Evolutionary conservation across 83 land plant species (phyloP), one percentile per base, ranked within the genome.

Genomic region (Thuja plicata): DNA sequence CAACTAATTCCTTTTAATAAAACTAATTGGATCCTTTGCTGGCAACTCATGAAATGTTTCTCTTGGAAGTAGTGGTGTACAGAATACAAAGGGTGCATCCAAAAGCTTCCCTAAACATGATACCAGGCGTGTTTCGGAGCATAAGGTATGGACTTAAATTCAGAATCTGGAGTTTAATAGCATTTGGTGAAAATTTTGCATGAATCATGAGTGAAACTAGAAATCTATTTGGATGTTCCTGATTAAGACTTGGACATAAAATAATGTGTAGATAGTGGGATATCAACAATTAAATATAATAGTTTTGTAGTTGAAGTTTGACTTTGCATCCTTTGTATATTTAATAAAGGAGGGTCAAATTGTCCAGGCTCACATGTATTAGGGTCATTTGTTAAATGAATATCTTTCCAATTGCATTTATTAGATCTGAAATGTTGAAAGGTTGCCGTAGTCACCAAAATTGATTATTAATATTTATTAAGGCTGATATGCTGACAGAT

Each of bases 121-220:
- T 62, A 95, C 97, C 1, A 91, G 96, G 62, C 97, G 96, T 91
- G 91, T 97, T 91, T 97, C 99, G 16, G 99, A 97, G 92, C 99
- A 97, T 74, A 97, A 97, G 96, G 99, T 96, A 91, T 78, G 48
- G 35, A 54, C 60, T 48, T 84, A 52, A 48, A 34, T 84, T 52
- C 60, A 32, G 62, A 84, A 48, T 84, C 17, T 48, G 30, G 8
- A 48, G 50, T 88, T 88, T 55, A 1, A 34, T 84, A 48, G 57
- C 57, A 9, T 84, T 43, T 48, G 60, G 34, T 48, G 35, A 84
- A 84, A 6, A 19, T 16, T 48, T 17, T 84, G 38, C 21, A 52
- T 30, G 86, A 32, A 84, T 32, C 38, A 84, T 32, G 37, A 32
- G 15, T 30, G 37, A 5, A 84, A 12, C 13, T 82, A 17, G n/a